Percentiles rank a stretch among this genome's conserved stretches.
Evolutionary conservation across 1,284 basidiomycete species (phyloP).

Genomic region (Coniferiporia weirii): DNA sequence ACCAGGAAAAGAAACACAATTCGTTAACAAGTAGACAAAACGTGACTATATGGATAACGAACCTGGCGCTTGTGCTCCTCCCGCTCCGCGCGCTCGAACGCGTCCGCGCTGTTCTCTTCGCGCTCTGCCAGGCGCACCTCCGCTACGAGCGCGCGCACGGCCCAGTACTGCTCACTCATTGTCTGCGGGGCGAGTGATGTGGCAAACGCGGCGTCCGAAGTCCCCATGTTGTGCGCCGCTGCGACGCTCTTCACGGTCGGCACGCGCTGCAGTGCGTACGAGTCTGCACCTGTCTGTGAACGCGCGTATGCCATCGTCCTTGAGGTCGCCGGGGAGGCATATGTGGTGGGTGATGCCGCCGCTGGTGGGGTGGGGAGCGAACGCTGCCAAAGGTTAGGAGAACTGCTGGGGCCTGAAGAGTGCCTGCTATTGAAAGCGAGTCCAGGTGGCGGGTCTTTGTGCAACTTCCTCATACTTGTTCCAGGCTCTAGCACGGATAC

Average conservation of each 20-base stretch:
- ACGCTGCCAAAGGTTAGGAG: not conserved
- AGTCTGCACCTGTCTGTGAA: not conserved
- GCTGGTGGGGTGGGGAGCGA: not conserved
- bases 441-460: not conserved
- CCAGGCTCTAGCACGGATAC: too few relatives aligned
- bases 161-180: conserved; percentile 14
- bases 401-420: not conserved
- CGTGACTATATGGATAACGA: not conserved
- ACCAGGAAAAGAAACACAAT: not conserved
- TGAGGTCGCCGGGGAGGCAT: not conserved
- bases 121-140: conserved; percentile 12
- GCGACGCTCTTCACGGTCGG: not conserved
- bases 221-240: not conserved
- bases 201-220: not conserved
- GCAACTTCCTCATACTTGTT: not conserved
- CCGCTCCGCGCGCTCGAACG: not conserved
- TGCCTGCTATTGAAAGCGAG: not conserved
- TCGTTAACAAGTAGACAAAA: not conserved
- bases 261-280: not conserved
- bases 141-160: conserved; percentile 11
- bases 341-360: not conserved
- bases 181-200: not conserved
- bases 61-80: conserved; percentile 8
- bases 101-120: not conserved
- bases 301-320: not conserved